Base-by-base conservation (phyloP, 2,329 filamentous ascomycete species). In the Mycosphaerella sp. region DNA sequence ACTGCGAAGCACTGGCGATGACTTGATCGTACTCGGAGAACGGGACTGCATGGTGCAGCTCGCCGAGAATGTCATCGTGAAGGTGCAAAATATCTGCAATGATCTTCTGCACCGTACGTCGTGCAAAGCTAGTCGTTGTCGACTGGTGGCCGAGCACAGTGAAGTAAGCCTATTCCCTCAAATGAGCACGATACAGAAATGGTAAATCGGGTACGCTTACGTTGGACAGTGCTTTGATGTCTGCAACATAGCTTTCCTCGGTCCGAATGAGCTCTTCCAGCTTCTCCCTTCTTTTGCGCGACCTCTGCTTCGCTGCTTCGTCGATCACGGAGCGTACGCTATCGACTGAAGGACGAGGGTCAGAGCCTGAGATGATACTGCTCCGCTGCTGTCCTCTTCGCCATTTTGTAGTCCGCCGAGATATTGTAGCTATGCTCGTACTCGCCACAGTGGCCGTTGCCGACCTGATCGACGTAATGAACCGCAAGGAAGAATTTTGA, bases 171-270 rank as follows among this genome's bases (percentile, higher is more conserved):
- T 66, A 56, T 30, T 14, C 17, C 16, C 16, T 9, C 32, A 13
- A 12, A 30, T 47, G 17, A 49, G 52, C 37, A 39, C n/a, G 41
- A 27, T 32, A 34, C n/a, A 13, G 8, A 13, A 16, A 47, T 17
- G 7, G 9, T 40, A 16, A n/a, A 25, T 16, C 49, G 21, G n/a
- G 13, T 27, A 28, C 16, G 50, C 81, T 65, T 72, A 91, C 90
- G 70, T 94, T 89, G 66, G 86, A 85, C 53, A 97, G 74, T 58
- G 93, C 89, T 61, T 88, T 88, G 52, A 97, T 70, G 62, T 95
- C 91, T 13, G 84, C 81, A 61, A 97, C 84, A 66, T 97, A 97
- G 62, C 85, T 82, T 66, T 93, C 86, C 68, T 97, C 93, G 0
- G 90, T 95, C 50, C 73, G 79, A 54, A 96, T 81, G 44, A 97